Conservation (phyloP, 805 yeast genomes). For the Kluyveromyces starmeri region DNA sequence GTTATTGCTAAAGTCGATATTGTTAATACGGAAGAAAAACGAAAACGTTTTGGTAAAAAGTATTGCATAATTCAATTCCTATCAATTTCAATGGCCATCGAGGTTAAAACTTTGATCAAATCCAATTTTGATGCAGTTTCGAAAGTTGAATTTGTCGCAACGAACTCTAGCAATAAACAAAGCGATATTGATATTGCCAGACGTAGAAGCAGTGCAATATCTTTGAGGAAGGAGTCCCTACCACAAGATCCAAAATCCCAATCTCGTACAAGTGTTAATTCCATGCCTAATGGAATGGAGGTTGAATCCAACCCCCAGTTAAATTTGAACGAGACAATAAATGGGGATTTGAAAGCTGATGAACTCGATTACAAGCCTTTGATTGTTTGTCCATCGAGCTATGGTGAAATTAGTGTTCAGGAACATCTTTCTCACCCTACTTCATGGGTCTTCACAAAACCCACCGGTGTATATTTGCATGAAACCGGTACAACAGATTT, state of each 20-base stretch:
- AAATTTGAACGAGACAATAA: background rate
- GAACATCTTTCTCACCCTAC: slow-evolving; percentile 13
- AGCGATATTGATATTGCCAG: background rate
- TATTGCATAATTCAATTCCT: slow-evolving; percentile 8
- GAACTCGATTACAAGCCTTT: slow-evolving; percentile 5
- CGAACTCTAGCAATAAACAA: background rate
- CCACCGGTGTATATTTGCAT: slow-evolving; percentile 7
- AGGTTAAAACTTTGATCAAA: slow-evolving; percentile 3
- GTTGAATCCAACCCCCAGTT: background rate
- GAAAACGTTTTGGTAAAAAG: slow-evolving; percentile 8
- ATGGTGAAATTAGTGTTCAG: slow-evolving; percentile 14
- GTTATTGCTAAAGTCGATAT: slow-evolving; percentile 21
- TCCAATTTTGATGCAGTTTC: background rate
- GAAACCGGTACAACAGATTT: background rate
- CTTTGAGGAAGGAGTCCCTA: background rate
- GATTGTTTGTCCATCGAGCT: slow-evolving; percentile 9
- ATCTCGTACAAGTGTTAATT: background rate
- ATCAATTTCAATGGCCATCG: slow-evolving; percentile 10
- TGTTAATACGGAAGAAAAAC: slow-evolving; percentile 12
- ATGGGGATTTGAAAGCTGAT: background rate
- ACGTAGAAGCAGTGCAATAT: background rate
- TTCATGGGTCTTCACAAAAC: slow-evolving; percentile 12
- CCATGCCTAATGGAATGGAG: background rate
- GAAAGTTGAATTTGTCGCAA: background rate
- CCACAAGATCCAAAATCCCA: background rate